A percentile compares a stretch with the other conserved stretches of the same genome.
Conservation (phyloP, 805 yeast genomes). For the Sugiyamaella floridensis region DNA sequence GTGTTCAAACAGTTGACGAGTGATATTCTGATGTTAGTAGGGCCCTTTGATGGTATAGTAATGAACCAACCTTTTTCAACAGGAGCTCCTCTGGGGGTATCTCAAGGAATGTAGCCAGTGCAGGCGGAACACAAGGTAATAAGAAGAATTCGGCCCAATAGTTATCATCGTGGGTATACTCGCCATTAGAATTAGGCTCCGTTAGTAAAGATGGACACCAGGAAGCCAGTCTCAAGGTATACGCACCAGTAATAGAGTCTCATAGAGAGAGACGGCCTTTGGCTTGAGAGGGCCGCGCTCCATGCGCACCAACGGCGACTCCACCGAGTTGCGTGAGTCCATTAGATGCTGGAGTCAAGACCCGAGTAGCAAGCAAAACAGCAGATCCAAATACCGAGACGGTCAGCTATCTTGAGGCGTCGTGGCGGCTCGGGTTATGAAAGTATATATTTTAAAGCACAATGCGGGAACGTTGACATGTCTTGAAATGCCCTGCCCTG, state of each 20-base stretch:
- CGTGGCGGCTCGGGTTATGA: too few relatives aligned
- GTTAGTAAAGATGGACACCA: neutral
- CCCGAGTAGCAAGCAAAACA: neutral
- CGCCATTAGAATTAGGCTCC: constrained; percentile 13
- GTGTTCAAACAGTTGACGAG: constrained; percentile 22
- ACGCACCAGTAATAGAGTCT: constrained; percentile 26
- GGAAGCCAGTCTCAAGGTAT: too few relatives aligned
- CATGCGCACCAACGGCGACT: constrained; percentile 26
- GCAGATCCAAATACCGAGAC: too few relatives aligned
- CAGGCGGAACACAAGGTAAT: constrained; percentile 17
- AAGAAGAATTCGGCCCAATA: constrained; percentile 21
- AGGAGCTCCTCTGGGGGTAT: constrained; percentile 22
- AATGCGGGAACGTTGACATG: too few relatives aligned
- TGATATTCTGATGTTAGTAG: neutral
- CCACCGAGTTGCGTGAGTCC: neutral
- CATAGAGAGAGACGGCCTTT: constrained; percentile 31
- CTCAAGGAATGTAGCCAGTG: constrained; percentile 20
- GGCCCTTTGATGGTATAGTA: neutral
- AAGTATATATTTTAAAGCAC: too few relatives aligned
- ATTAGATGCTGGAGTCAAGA: neutral
- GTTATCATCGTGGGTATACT: constrained; percentile 15
- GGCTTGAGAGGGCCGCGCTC: constrained; percentile 26
- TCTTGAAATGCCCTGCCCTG: too few relatives aligned
- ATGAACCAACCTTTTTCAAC: neutral
- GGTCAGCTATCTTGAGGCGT: too few relatives aligned